Conservation (phyloP, 1,139 yeast species). For the Nakaseomyces nivariensis region DNA sequence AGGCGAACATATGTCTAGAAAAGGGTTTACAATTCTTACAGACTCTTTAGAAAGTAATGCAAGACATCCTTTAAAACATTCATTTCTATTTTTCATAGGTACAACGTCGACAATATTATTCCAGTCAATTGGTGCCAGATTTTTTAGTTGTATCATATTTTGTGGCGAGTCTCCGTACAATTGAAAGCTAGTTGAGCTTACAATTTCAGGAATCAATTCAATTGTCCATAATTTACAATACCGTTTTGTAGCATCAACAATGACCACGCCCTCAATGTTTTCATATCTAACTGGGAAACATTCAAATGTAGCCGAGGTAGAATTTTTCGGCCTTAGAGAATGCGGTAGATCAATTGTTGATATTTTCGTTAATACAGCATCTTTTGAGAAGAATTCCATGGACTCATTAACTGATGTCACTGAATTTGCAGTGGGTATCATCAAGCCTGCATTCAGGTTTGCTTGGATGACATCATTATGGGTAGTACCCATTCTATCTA, state of each 20-base stretch:
- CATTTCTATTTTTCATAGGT: not conserved
- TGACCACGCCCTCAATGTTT: constrained; percentile 51
- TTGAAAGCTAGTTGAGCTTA: constrained; percentile 21
- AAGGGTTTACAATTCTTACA: not conserved
- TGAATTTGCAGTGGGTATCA: constrained; percentile 2
- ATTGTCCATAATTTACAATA: constrained; percentile 45
- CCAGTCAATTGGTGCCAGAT: constrained; percentile 1
- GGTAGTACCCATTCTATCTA: constrained; percentile 15
- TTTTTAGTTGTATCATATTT: constrained; percentile 13
- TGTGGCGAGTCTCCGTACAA: constrained; percentile 24
- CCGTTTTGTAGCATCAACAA: constrained; percentile 30
- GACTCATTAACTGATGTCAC: constrained; percentile 4
- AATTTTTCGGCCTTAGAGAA: not conserved
- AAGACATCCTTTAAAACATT: not conserved
- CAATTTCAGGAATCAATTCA: constrained; percentile 27
- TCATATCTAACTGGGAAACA: constrained; percentile 39
- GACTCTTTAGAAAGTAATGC: not conserved
- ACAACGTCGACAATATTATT: not conserved
- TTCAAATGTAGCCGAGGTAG: constrained; percentile 28
- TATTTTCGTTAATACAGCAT: constrained; percentile 55
- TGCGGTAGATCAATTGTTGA: constrained; percentile 35
- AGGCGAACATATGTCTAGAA: not conserved
- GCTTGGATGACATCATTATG: not conserved
- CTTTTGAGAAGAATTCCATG: constrained; percentile 34
- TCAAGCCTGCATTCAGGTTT: not conserved